phyloP scores from a whole-genome alignment of 768 basidiomycete species.

The Mycena maculata region DNA sequence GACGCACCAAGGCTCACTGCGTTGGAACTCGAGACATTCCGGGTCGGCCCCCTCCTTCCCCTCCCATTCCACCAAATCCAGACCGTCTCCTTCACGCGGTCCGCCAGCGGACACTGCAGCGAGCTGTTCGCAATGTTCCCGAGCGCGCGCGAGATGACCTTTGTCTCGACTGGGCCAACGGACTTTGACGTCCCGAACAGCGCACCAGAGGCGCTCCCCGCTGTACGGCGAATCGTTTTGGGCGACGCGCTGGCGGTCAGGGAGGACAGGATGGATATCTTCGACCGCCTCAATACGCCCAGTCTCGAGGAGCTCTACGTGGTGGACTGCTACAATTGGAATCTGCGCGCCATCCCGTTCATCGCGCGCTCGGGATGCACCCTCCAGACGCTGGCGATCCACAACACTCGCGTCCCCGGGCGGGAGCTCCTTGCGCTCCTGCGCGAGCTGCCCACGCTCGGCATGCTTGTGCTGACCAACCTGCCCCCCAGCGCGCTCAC shows the following conservation, averaged over 20 bases:
- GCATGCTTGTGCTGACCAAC: neutral
- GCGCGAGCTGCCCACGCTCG: neutral
- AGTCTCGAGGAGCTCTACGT: neutral
- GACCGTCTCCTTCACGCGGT: neutral
- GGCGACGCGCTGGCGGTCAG: neutral
- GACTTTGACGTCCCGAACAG: no score
- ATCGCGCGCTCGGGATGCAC: neutral
- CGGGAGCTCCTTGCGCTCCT: neutral
- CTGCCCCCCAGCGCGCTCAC: neutral
- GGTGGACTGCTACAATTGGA: neutral
- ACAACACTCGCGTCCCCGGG: neutral
- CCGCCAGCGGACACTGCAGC: neutral
- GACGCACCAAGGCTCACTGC: neutral
- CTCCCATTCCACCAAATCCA: neutral
- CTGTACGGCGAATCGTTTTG: neutral
- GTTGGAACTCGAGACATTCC: neutral
- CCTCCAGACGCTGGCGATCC: neutral
- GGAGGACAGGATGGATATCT: neutral
- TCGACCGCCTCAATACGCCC: neutral
- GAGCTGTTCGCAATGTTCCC: neutral
- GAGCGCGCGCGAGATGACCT: neutral
- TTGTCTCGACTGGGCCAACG: neutral
- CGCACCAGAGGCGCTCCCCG: neutral
- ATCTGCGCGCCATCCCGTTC: neutral
- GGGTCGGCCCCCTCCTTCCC: neutral